These are phyloP conservation scores for Globisporangium ultimum DNA, from an alignment of 352 stramenopile genomes.

Conservation along the genomic window DNA sequence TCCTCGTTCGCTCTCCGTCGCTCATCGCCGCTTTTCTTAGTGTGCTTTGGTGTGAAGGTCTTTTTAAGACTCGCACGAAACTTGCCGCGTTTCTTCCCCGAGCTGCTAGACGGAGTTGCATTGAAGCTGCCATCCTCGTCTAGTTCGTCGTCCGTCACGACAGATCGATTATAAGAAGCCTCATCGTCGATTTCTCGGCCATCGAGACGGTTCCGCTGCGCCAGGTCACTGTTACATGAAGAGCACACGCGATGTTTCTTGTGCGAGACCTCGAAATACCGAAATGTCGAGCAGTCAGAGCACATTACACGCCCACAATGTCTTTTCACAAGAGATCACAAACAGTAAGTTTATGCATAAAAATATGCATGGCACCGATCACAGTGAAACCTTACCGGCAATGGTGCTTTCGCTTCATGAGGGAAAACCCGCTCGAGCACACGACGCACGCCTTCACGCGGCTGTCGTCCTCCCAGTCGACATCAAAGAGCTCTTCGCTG, in stretches of 20 bases:
- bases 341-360: neutral
- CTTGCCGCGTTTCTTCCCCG: constrained; percentile 5
- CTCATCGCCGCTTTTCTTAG: constrained; percentile 3
- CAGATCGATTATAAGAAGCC: constrained; percentile 1
- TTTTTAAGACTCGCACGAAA: constrained; percentile 16
- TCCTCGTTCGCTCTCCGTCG: constrained; percentile 5
- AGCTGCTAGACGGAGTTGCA: constrained; percentile 1
- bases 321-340: constrained; percentile 8
- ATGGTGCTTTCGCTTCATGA: constrained; percentile 74
- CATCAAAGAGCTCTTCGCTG: constrained; percentile 63
- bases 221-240: constrained; percentile 31
- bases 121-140: neutral
- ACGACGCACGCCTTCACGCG: constrained; percentile 40
- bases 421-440: constrained; percentile 58
- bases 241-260: constrained; percentile 68
- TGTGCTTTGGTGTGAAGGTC: constrained; percentile 15
- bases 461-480: constrained; percentile 57
- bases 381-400: constrained; percentile 36
- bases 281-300: constrained; percentile 67
- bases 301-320: constrained; percentile 72
- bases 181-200: constrained; percentile 3
- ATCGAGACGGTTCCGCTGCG: constrained; percentile 7
- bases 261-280: constrained; percentile 53
- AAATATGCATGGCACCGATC: neutral
- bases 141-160: neutral